phyloP scores from a whole-genome alignment of 352 stramenopile genomes.

The Globisporangium paroecandrum region DNA sequence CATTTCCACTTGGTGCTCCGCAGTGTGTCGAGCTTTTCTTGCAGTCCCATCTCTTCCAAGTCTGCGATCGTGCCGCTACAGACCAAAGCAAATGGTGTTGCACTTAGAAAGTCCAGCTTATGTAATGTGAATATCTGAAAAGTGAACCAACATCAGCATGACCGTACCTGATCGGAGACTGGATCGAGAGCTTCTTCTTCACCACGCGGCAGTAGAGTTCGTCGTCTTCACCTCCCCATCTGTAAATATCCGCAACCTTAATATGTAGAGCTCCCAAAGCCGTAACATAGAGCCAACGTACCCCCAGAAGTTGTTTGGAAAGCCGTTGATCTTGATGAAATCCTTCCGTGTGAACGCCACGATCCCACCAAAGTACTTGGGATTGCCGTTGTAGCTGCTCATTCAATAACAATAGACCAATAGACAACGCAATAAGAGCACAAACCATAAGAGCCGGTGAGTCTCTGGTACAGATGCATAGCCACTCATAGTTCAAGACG shows the following conservation, averaged over 20 bases:
- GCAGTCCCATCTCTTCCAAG: constrained; percentile 37
- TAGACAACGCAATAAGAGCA: not conserved
- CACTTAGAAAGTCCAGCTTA: too few species aligned
- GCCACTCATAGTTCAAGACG: not conserved
- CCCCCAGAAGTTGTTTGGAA: constrained; percentile 95
- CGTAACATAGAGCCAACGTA: not conserved
- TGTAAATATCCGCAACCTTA: not conserved
- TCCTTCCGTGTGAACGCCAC: constrained; percentile 86
- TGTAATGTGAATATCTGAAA: not conserved
- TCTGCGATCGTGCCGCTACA: constrained; percentile 46
- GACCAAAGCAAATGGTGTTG: not conserved
- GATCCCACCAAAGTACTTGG: constrained; percentile 93
- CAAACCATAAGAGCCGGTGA: not conserved
- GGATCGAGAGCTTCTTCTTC: constrained; percentile 42
- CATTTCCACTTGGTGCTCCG: constrained; percentile 50
- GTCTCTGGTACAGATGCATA: not conserved
- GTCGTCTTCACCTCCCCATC: constrained; percentile 54
- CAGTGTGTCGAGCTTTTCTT: constrained; percentile 39
- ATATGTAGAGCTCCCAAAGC: not conserved
- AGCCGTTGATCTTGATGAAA: constrained; percentile 94
- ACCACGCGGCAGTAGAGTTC: constrained; percentile 54
- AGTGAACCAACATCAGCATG: not conserved
- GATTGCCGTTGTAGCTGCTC: constrained; percentile 87
- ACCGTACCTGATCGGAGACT: constrained; percentile 29
- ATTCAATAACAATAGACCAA: too few species aligned